Conservation (phyloP, 768 basidiomycete species). For the Cantharellus anzutake region DNA sequence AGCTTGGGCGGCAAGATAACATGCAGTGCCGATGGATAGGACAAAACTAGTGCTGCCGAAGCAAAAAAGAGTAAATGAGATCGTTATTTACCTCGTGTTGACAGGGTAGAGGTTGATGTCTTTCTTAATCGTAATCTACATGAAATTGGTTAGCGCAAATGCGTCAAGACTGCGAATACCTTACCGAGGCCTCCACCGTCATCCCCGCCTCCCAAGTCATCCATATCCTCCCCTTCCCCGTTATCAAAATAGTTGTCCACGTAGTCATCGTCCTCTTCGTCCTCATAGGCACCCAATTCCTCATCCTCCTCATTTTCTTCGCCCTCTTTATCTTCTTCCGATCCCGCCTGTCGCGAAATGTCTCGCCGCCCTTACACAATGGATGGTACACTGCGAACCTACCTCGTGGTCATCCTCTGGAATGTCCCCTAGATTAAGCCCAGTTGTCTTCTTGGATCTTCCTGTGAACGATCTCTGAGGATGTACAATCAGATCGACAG, state of each 20-base stretch:
- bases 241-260: slow-evolving; percentile 86
- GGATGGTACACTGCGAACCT: slow-evolving; percentile 1
- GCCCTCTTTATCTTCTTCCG: slow-evolving; percentile 39
- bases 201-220: slow-evolving; percentile 55
- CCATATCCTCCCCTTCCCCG: slow-evolving; percentile 63
- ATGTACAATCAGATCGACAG: background rate
- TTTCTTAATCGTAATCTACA: too few species aligned
- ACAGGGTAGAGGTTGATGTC: too few species aligned
- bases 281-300: slow-evolving; percentile 58
- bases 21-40: too few species aligned
- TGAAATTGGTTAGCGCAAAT: too few species aligned
- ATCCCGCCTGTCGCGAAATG: background rate
- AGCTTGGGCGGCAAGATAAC: too few species aligned
- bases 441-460: slow-evolving; percentile 20
- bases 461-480: background rate
- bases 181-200: slow-evolving; percentile 14
- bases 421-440: slow-evolving; percentile 46
- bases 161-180: too few species aligned
- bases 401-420: slow-evolving; percentile 42
- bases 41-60: too few species aligned
- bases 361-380: background rate
- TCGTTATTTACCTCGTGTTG: too few species aligned
- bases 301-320: slow-evolving; percentile 44
- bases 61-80: too few species aligned
- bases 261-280: slow-evolving; percentile 78